A percentile compares a stretch with the other conserved stretches of the same genome.
phyloP scores from a whole-genome alignment of 305 asterid genomes.

The Ruellia speciosa region DNA sequence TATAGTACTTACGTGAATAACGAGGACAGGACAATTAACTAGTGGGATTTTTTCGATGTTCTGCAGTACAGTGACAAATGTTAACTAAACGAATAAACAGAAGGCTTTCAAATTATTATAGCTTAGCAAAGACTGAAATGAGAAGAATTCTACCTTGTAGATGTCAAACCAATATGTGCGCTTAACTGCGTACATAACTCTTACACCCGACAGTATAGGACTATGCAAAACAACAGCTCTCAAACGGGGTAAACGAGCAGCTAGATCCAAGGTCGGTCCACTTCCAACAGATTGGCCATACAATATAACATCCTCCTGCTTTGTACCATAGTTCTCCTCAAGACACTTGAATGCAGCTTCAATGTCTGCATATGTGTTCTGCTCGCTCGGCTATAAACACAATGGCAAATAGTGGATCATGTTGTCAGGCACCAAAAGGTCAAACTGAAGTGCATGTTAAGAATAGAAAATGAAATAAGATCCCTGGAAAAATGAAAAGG shows the following conservation, averaged over 20 bases:
- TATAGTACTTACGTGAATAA: constrained; percentile 66
- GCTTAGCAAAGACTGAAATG: neutral
- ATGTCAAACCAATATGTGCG: constrained; percentile 88
- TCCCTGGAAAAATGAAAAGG: neutral
- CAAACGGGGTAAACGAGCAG: constrained; percentile 67
- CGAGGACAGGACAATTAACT: constrained; percentile 73
- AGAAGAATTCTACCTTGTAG: constrained; percentile 50
- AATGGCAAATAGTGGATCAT: constrained; percentile 15
- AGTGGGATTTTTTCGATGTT: constrained; percentile 83
- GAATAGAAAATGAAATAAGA: too few relatives aligned
- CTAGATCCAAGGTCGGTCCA: constrained; percentile 84
- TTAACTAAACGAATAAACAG: neutral
- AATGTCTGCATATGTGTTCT: constrained; percentile 85
- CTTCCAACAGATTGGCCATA: constrained; percentile 96
- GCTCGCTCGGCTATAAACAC: constrained; percentile 72
- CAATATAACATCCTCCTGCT: constrained; percentile 75
- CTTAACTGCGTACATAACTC: constrained; percentile 87
- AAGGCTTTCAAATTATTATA: neutral
- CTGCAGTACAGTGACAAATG: constrained; percentile 41
- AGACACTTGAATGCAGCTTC: constrained; percentile 92
- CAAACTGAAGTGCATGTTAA: too few relatives aligned
- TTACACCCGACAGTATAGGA: constrained; percentile 80
- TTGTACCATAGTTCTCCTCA: constrained; percentile 84
- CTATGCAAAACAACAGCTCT: constrained; percentile 83
- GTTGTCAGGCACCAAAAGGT: neutral